Percentiles rank a stretch among this genome's conserved stretches.
Evolutionary conservation across 2,329 filamentous ascomycete genomes (phyloP).

Genomic region (Pseudonectria buxi): DNA sequence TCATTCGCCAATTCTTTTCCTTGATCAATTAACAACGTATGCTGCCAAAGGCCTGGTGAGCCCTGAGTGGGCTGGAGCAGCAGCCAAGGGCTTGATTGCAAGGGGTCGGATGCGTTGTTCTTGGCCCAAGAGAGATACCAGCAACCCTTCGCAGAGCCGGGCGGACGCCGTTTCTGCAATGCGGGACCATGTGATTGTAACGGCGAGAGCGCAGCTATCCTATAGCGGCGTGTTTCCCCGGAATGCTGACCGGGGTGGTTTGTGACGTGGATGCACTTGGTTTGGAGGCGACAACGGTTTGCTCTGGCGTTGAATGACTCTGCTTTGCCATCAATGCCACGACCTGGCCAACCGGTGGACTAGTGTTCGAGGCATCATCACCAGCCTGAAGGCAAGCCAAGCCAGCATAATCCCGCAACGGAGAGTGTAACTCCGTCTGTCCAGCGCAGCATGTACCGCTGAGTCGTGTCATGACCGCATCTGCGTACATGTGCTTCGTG

Average conservation of each 20-base stretch:
- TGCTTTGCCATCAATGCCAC: not conserved
- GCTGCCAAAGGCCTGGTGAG: not conserved
- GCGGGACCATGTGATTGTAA: too few species aligned
- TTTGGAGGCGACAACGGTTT: slow-evolving; percentile 5
- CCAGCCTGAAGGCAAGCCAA: too few species aligned
- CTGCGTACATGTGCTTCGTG: not conserved
- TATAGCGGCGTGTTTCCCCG: too few species aligned
- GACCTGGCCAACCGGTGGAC: slow-evolving; percentile 1
- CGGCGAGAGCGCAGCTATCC: too few species aligned
- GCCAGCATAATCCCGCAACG: too few species aligned
- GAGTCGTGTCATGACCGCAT: slow-evolving; percentile 5
- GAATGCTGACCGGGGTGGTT: not conserved
- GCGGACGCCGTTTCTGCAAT: too few species aligned
- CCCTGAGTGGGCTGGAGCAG: too few species aligned
- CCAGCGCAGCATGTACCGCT: not conserved
- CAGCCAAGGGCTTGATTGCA: too few species aligned
- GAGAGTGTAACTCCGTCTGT: not conserved
- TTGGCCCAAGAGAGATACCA: too few species aligned
- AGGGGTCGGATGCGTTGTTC: too few species aligned
- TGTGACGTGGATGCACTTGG: slow-evolving; percentile 12
- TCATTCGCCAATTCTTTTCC: slow-evolving; percentile 12
- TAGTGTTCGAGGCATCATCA: too few species aligned
- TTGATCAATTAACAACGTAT: not conserved
- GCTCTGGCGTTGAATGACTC: slow-evolving; percentile 1
- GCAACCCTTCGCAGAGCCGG: too few species aligned